phyloP scores from a whole-genome alignment of 2,329 filamentous ascomycete species.

The Cadophora sp. region DNA sequence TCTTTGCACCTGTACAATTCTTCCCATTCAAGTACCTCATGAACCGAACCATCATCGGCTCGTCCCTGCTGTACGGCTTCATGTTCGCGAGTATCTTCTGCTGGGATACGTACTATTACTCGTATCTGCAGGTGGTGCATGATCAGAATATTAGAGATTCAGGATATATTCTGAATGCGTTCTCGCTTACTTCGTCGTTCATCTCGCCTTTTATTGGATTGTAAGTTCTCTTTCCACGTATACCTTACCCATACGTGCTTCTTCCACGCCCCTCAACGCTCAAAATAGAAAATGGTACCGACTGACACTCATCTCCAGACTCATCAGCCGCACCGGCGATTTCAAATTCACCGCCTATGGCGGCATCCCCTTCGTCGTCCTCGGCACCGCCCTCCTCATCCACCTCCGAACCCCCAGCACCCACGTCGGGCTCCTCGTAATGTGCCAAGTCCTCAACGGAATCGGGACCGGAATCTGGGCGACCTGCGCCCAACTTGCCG shows the following conservation, averaged over 20 bases:
- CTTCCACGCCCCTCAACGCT: background rate
- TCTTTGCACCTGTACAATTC: constrained; percentile 60
- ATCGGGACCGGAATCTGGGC: constrained; percentile 62
- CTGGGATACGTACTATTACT: constrained; percentile 58
- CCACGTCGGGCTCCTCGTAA: constrained; percentile 59
- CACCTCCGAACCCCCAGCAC: constrained; percentile 59
- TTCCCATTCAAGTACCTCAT: constrained; percentile 59
- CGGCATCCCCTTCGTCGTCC: constrained; percentile 60
- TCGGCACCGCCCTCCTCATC: constrained; percentile 63
- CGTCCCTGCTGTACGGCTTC: constrained; percentile 49
- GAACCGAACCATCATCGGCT: constrained; percentile 55
- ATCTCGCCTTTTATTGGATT: constrained; percentile 55
- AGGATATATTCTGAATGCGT: constrained; percentile 56
- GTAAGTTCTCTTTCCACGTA: background rate
- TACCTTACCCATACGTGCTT: background rate
- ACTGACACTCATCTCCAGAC: background rate
- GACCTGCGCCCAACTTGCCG: constrained; percentile 63
- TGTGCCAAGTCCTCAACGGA: constrained; percentile 65
- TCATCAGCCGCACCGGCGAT: constrained; percentile 56
- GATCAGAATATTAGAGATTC: constrained; percentile 54
- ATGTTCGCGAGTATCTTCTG: constrained; percentile 56
- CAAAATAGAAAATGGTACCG: background rate
- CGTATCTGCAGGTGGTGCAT: constrained; percentile 60
- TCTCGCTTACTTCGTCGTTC: constrained; percentile 57
- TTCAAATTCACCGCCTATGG: constrained; percentile 59